Evolutionary conservation across 768 basidiomycete species (phyloP), one percentile per base, ranked within the genome.

Genomic region (Pisolithus sp.): DNA sequence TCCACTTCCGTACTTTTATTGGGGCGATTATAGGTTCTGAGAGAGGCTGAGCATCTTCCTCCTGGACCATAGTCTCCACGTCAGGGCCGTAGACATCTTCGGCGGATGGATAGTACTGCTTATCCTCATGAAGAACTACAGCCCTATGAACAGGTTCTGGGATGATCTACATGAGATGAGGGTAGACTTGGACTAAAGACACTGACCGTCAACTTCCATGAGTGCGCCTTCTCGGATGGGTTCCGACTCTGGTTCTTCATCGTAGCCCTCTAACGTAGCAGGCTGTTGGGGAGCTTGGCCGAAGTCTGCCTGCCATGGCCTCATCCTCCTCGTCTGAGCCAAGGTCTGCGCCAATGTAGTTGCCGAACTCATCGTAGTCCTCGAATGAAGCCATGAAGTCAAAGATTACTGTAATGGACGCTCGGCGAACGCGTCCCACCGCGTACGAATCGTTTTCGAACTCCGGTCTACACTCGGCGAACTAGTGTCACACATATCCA

Each of bases 61-160:
- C 96, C 65, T 98, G 96, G 2, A 99, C 96, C 58, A 98, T 71
- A 1, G 96, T 89, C 71, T 98, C 95, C 28, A 99, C 96, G 53
- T 85, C 96, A 37, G 81, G 75, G 2, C 96, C 96, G 68, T 99
- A 99, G 2, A 94, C 82, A 17, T 97, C 93, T 50, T 76, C 76
- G 1, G 96, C 95, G 13, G 88, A 87, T 13, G 93, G 90, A 66
- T 99, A 99, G 69, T 99, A 98, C 68, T 93, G 89, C 70, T 99
- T 99, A 72, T 99, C 89, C 66, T 98, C 96, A 61, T 98, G 95
- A 42, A 98, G 75, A 41, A 98, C 68, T 18, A 93, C 86, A 46
- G 89, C 89, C 54, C 85, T 89, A 57, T 89, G 86, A 30, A 76
- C 69, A 39, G 89, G 87, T 59, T 86, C 90, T 89, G 59, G 60